A percentile compares a stretch with the other conserved stretches of the same genome.
Conservation (phyloP, 192 early-diverging fungal species). For the Umbelopsis ramanniana region DNA sequence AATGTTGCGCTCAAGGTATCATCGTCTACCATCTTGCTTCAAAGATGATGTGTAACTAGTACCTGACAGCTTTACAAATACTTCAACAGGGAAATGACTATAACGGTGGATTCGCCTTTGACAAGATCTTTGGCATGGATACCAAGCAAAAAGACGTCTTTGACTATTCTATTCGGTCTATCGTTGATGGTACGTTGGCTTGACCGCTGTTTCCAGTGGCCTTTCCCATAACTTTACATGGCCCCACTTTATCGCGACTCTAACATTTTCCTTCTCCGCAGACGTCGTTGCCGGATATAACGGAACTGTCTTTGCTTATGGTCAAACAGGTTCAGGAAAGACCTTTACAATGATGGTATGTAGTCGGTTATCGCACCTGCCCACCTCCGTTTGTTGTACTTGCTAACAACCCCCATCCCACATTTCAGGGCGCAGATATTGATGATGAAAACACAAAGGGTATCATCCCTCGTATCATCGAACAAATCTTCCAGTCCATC, state of each 20-base stretch:
- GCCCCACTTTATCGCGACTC: neutral
- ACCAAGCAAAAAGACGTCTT: constrained; percentile 87
- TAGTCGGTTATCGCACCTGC: neutral
- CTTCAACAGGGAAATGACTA: constrained; percentile 56
- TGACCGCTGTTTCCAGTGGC: neutral
- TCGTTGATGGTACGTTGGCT: constrained; percentile 81
- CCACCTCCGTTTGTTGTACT: constrained; percentile 27
- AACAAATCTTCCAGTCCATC: constrained; percentile 93
- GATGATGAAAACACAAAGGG: constrained; percentile 90
- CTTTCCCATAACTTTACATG: neutral
- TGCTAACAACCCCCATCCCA: neutral
- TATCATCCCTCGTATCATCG: constrained; percentile 96
- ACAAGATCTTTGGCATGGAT: constrained; percentile 86
- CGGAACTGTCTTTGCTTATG: constrained; percentile 99
- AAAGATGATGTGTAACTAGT: constrained; percentile 6
- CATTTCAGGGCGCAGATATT: constrained; percentile 84
- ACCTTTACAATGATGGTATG: constrained; percentile 93
- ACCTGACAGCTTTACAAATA: neutral
- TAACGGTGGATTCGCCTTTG: constrained; percentile 86
- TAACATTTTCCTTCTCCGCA: constrained; percentile 11
- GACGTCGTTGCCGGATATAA: constrained; percentile 81
- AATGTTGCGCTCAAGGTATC: constrained; percentile 48
- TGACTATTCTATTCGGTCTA: constrained; percentile 88
- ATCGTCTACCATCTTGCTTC: constrained; percentile 2
- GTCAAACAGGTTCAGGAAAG: constrained; percentile 98